Evolutionary conservation across 1,139 yeast species (phyloP).

Genomic region (Suzukiozyma palmioleophila): DNA sequence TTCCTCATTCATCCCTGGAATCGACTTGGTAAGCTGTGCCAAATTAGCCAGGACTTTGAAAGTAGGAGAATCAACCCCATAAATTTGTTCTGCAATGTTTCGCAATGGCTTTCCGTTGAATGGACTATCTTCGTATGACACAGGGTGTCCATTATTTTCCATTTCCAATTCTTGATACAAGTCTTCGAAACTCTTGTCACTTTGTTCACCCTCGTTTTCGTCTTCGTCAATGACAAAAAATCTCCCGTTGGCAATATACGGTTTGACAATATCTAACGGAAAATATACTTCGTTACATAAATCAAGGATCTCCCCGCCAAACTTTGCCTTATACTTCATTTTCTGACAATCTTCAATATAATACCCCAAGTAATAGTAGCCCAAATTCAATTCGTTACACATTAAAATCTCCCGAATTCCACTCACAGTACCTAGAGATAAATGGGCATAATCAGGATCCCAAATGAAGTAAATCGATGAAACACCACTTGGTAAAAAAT

Average conservation of each 20-base stretch:
- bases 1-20: conserved; percentile 1
- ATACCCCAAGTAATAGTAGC: conserved; percentile 69
- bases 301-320: conserved; percentile 71
- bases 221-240: conserved; percentile 28
- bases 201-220: conserved; percentile 1
- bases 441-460: conserved; percentile 73
- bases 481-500: conserved; percentile 69
- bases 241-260: conserved; percentile 32
- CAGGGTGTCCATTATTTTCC: conserved; percentile 16
- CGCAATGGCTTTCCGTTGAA: conserved; percentile 9
- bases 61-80: conserved; percentile 19
- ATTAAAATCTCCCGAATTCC: conserved; percentile 68
- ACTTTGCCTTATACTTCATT: conserved; percentile 77
- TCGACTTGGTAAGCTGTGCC: conserved; percentile 5
- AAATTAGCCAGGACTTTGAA: conserved; percentile 21
- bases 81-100: conserved; percentile 35
- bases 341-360: conserved; percentile 76
- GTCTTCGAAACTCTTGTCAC: not conserved
- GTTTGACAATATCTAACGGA: conserved; percentile 33
- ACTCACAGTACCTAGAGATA: conserved; percentile 75
- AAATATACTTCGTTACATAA: conserved; percentile 42
- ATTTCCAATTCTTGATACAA: conserved; percentile 13
- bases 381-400: conserved; percentile 35
- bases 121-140: conserved; percentile 10
- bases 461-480: conserved; percentile 87